These are phyloP conservation scores for Powellomyces hirtus DNA, from an alignment of 192 early-diverging fungal species.

Conservation along the genomic window DNA sequence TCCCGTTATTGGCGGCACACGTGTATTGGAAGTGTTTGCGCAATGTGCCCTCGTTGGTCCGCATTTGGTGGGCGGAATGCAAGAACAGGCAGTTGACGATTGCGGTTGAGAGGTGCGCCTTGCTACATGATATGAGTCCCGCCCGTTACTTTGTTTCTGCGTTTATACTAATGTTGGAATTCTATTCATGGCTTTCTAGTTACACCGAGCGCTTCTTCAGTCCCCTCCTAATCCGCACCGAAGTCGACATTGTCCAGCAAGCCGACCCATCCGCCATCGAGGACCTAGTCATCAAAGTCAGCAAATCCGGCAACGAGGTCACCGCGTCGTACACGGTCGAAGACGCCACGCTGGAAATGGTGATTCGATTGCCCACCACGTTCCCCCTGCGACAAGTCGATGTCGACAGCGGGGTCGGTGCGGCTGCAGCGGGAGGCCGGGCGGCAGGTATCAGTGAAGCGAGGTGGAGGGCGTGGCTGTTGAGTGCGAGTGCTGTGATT, in stretches of 20 bases:
- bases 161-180: background rate
- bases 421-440: constrained; percentile 37
- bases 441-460: constrained; percentile 69
- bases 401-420: constrained; percentile 51
- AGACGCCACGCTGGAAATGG: constrained; percentile 74
- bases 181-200: constrained; percentile 38
- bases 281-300: constrained; percentile 64
- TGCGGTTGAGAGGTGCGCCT: constrained; percentile 67
- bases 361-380: constrained; percentile 62
- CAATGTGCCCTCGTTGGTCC: constrained; percentile 66
- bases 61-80: constrained; percentile 79
- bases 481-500: constrained; percentile 59
- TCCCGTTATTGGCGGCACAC: constrained; percentile 70
- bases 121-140: background rate
- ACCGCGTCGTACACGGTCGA: constrained; percentile 71
- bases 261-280: constrained; percentile 44
- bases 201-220: constrained; percentile 74
- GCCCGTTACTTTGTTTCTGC: background rate
- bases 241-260: constrained; percentile 56
- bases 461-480: constrained; percentile 65
- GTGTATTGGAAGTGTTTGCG: constrained; percentile 64
- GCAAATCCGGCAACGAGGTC: constrained; percentile 65
- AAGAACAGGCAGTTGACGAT: constrained; percentile 72
- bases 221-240: constrained; percentile 56
- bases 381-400: constrained; percentile 74